Base-by-base conservation (phyloP, 1,284 basidiomycete species). In the Puccinia polysora region DNA sequence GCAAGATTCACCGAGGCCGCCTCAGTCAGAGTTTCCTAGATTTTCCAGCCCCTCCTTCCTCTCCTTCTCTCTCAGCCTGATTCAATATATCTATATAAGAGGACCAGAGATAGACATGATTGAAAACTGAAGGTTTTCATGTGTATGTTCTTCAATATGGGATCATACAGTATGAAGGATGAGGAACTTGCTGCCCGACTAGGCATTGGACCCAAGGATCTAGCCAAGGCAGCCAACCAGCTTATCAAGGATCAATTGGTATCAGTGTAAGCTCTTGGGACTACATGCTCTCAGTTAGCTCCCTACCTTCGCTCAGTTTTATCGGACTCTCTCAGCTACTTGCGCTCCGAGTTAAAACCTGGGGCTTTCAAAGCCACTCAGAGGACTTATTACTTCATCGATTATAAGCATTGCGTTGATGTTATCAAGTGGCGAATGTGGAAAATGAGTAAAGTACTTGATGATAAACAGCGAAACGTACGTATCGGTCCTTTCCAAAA, bases 401-500 rank as follows among this genome's bases (percentile, higher is more conserved):
- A 98, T 82, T 95, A 93, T 80, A 88, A 91, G 76, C 86, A 89
- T 78, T 95, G 97, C 78, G 91, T 91, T 81, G 93, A 98, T 79
- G 92, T 97, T 59, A 90, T 95, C 79, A 97, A 97, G 81, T 98
- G 95, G 90, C 85, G 93, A 43, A 87, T 98, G 73, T 90, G 91
- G n/a, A 89, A 90, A 78, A 96, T 99, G 88, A 86, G 89, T 75
- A 85, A 88, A 74, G 86, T 86, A 71, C 93, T 98, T 75, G 94
- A 98, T 74, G 87, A 88, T 50, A 87, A 87, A 71, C 82, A 93
- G 74, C 87, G 89, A 76, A 91, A 93, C 80, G 69, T 72, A 53
- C 20, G 69, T n/a, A n/a, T n/a, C n/a, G n/a, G n/a, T 10, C 43
- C 43, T 45, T 45, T 10, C 43, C 43, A 10, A 10, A 10, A 45